Evolutionary conservation across 257 asterid species (phyloP), one percentile per base, ranked within the genome.

Genomic region (Plantago ovata): DNA sequence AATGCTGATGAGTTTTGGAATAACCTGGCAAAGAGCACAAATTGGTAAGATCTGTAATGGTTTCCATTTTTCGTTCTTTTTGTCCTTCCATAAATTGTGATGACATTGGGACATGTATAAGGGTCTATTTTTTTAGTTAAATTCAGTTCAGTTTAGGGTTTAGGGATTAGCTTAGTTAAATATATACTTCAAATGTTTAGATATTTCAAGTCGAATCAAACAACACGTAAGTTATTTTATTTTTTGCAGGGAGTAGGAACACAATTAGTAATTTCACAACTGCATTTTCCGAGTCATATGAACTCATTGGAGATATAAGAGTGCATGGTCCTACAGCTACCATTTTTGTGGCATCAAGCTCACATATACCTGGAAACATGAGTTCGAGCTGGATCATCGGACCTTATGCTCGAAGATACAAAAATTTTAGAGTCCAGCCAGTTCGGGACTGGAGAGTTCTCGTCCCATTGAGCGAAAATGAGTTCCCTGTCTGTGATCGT

Each of bases 391-490:
- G 84, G 79, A 60, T 52, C 23, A 60, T 72, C 46, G 72, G 65
- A 46, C 96, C 96, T 1, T 79, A 84, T 57, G 74, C 96, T 15
- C 71, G 91, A 12, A 80, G 72, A 64, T 53, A 13, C 6, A 89
- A 80, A 20, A 22, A 13, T 0, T 3, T 2, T 12, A 78, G 66
- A 22, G 75, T 77, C 77, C 36, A 54, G 1, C 50, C 43, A 0
- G 81, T 77, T 3, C 62, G 69, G 50, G 58, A 51, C 2, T 23
- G 72, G 46, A 59, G 28, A 36, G 63, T 83, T 0, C 44, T 21
- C 18, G 38, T 20, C 38, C 38, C 28, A 2, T 28, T 4, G 11
- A 48, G 1, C 4, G 52, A 54, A 21, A 18, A 20, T 61, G 21
- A 45, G 11, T 39, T 55, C 13, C 60, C 60, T 11, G 13, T 1